Percentiles rank a stretch among this genome's conserved stretches.
Conservation (phyloP, 78 protist genomes). For the Cyanophora paradoxa region DNA sequence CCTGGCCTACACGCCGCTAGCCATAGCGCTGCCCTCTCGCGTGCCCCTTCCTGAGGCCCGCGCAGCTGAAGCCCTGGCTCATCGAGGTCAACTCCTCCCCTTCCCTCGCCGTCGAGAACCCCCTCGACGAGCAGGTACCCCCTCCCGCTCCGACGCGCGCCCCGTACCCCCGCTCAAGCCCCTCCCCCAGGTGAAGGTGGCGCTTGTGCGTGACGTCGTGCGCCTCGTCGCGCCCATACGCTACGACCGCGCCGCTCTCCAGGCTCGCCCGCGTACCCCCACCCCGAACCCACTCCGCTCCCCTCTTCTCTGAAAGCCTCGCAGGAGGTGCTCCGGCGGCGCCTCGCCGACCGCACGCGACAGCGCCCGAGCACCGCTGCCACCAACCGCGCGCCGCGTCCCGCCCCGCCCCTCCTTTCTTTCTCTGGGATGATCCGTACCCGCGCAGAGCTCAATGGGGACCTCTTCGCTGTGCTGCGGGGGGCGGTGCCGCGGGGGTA, state of each 20-base stretch:
- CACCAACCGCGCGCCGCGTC: neutral
- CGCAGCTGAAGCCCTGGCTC: neutral
- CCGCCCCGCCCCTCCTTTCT: neutral
- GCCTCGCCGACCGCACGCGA: neutral
- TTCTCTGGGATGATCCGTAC: no score
- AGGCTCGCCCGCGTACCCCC: no score
- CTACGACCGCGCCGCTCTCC: neutral
- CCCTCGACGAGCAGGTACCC: neutral
- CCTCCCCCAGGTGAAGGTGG: neutral
- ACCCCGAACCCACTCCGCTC: no score
- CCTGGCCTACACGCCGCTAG: no score
- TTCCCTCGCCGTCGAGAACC: neutral
- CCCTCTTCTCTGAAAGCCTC: no score
- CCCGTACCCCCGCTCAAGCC: no score
- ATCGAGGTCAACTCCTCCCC: constrained; percentile 15
- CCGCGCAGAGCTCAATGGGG: no score
- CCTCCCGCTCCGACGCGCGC: no score
- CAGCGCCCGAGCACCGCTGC: no score
- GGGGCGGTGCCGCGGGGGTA: neutral
- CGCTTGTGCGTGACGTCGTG: neutral
- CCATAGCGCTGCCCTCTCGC: no score
- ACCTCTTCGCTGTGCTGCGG: neutral
- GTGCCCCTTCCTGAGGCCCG: no score
- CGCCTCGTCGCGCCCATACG: neutral
- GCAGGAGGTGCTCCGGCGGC: neutral